Conservation (phyloP, 164 flowering plant species). For the Magnolia kwangsiensis region DNA sequence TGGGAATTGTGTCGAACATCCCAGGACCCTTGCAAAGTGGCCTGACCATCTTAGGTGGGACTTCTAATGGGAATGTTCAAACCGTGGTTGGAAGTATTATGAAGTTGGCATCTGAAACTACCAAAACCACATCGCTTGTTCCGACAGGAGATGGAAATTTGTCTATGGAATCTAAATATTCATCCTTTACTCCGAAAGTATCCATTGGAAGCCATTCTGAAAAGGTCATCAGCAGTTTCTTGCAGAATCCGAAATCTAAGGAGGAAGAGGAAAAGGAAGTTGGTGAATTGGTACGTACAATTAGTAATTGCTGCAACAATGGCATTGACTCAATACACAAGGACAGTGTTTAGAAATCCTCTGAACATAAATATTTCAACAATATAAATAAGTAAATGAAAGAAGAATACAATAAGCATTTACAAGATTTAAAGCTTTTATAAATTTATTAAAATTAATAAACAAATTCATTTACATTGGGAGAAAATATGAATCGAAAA, state of each 20-base stretch:
- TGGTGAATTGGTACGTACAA: conserved; percentile 48
- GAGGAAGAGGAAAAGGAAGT: conserved; percentile 24
- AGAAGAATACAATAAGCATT: no score
- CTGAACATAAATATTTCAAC: no score
- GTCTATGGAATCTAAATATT: conserved; percentile 15
- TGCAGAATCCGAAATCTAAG: conserved; percentile 51
- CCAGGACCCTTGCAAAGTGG: conserved; percentile 49
- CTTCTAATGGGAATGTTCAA: conserved; percentile 22
- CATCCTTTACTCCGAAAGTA: conserved; percentile 24
- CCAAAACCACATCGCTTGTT: conserved; percentile 24
- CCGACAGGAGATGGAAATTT: conserved; percentile 18
- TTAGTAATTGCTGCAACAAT: not conserved
- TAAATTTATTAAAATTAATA: no score
- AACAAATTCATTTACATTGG: not conserved
- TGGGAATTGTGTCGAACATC: conserved; percentile 45
- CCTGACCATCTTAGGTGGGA: conserved; percentile 24
- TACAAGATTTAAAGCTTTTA: not conserved
- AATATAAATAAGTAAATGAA: no score
- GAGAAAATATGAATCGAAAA: no score
- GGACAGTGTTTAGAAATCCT: not conserved
- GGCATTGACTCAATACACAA: not conserved
- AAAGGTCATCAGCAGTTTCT: conserved; percentile 53
- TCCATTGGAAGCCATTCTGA: conserved; percentile 51
- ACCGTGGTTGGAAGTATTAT: conserved; percentile 32
- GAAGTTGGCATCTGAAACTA: conserved; percentile 30